Evolutionary conservation across 1,284 basidiomycete genomes (phyloP), one percentile per base, ranked within the genome.

Genomic region (Fomitopsis schrenkii): DNA sequence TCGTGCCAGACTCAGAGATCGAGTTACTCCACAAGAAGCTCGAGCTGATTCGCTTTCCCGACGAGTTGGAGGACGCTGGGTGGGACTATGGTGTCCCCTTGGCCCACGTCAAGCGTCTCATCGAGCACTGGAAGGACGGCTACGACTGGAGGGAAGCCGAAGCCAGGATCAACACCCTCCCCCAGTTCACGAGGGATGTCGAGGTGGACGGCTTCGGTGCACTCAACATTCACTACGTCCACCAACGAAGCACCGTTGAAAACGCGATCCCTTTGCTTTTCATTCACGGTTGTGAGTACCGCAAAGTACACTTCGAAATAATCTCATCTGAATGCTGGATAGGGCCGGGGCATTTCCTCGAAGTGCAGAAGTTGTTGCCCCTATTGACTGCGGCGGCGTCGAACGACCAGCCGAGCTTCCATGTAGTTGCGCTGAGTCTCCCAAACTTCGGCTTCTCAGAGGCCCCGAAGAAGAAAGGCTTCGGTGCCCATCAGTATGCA

Each of bases 181-280:
- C 81, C 0, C 81, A 82, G 65, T 84, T 80, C 63, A 83, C 77
- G 44, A 71, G 76, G 42, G 74, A 78, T 54, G 76, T 83, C 57
- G 70, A 72, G 1, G 76, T 83, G 5, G 79, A 80, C 0, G 78
- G 76, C 0, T 75, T 75, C 63, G 79, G 77, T 14, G 66, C 66
- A 28, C 66, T 83, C 60, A 78, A 77, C 57, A 71, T 84, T 4
- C 81, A 85, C 63, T 84, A 81, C 61, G 74, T 84, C 10, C 80
- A 85, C 68, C 73, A 80, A 71, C 72, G 71, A 63, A 83, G 82
- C 65, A 59, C 61, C 17, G 65, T 73, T 4, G 68, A 70, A 54
- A 70, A 70, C 26, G 81, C 82, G 0, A 77, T 84, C 33, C 83
- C 83, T 7, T 64, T 84, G 35, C 67, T 83, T 8, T 83, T 83